Evolutionary conservation across 2,329 filamentous ascomycete genomes (phyloP).

Genomic region (Alternaria consortialis): DNA sequence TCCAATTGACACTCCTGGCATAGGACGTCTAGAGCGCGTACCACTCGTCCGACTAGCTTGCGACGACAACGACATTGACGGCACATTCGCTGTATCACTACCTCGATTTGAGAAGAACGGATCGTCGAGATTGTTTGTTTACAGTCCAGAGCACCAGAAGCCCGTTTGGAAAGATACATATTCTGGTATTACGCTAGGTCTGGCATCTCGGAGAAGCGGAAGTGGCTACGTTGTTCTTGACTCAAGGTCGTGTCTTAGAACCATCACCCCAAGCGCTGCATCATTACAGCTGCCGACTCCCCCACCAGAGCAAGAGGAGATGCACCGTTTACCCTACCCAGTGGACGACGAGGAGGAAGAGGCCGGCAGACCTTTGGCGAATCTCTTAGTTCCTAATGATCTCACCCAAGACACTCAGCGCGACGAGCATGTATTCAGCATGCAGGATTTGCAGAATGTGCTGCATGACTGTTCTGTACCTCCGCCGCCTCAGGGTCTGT

Average conservation of each 20-base stretch:
- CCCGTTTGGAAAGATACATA: constrained; percentile 66
- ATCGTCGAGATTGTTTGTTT: constrained; percentile 68
- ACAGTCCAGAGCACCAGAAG: constrained; percentile 67
- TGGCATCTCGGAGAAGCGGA: constrained; percentile 70
- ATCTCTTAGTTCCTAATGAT: constrained; percentile 12
- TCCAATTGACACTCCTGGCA: constrained; percentile 56
- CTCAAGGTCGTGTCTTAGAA: constrained; percentile 74
- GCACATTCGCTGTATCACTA: constrained; percentile 55
- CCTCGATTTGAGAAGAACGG: constrained; percentile 49
- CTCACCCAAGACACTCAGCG: constrained; percentile 23
- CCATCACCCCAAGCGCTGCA: constrained; percentile 46
- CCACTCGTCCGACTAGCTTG: constrained; percentile 71
- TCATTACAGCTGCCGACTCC: constrained; percentile 40
- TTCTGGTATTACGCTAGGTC: constrained; percentile 68
- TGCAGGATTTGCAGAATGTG: constrained; percentile 28
- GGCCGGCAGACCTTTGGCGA: constrained; percentile 4
- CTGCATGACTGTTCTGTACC: constrained; percentile 26
- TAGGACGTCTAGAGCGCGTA: constrained; percentile 49
- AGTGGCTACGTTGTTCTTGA: constrained; percentile 81
- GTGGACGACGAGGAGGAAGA: constrained; percentile 21
- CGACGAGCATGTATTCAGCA: constrained; percentile 24
- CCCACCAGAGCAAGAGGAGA: constrained; percentile 49
- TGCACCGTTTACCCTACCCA: constrained; percentile 19
- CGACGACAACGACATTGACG: constrained; percentile 69
- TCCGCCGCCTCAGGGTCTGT: constrained; percentile 27